Percentiles rank a stretch among this genome's conserved stretches.
These are phyloP conservation scores for Dichomitus squalens DNA, from an alignment of 1,284 basidiomycete genomes.

Conservation along the genomic window DNA sequence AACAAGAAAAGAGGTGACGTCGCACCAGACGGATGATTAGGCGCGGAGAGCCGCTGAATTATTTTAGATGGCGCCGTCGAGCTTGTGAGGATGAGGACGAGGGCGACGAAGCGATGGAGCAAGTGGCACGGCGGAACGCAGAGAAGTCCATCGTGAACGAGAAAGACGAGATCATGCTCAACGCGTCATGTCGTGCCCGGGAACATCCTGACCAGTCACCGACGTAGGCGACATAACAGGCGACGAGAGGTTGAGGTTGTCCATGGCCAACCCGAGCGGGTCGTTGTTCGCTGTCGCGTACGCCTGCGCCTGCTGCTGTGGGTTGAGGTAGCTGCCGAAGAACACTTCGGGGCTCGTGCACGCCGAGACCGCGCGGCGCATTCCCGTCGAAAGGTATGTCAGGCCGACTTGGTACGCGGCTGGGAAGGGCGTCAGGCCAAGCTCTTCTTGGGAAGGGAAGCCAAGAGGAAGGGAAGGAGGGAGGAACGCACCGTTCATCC, in stretches of 20 bases:
- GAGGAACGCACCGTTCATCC: constrained; percentile 80
- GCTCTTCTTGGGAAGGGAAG: background rate
- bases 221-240: constrained; percentile 21
- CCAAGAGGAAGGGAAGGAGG: constrained; percentile 1
- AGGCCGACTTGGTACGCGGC: constrained; percentile 94
- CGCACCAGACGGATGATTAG: constrained; percentile 5
- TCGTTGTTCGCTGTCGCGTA: constrained; percentile 50
- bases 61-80: constrained; percentile 12
- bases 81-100: background rate
- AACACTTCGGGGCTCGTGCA: constrained; percentile 92
- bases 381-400: constrained; percentile 91
- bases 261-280: constrained; percentile 74
- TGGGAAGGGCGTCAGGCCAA: constrained; percentile 33
- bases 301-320: constrained; percentile 35
- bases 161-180: no score
- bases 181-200: background rate
- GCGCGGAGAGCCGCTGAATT: constrained; percentile 13
- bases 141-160: no score
- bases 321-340: constrained; percentile 58
- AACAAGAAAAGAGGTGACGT: background rate
- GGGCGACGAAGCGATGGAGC: background rate
- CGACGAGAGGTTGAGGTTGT: constrained; percentile 43
- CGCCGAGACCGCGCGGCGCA: constrained; percentile 92
- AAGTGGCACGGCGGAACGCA: background rate
- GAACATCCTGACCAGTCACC: background rate